phyloP scores from a whole-genome alignment of 1,284 basidiomycete species.

The Pisolithus thermaeus region DNA sequence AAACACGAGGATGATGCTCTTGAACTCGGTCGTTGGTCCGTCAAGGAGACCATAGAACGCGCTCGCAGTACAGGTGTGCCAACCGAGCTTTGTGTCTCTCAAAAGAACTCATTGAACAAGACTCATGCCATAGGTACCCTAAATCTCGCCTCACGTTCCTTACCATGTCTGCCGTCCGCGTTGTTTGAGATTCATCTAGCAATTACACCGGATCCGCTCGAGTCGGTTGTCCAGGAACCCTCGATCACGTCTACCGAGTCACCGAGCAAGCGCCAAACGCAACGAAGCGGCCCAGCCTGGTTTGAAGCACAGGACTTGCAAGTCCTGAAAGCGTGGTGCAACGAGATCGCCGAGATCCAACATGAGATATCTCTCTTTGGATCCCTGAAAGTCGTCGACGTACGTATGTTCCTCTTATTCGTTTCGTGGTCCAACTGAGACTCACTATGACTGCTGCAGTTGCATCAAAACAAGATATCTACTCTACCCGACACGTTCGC shows the following conservation, averaged over 20 bases:
- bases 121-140: conserved; percentile 48
- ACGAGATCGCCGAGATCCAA: conserved; percentile 71
- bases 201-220: conserved; percentile 58
- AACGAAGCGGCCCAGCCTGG: conserved; percentile 53
- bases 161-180: conserved; percentile 66
- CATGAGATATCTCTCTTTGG: conserved; percentile 78
- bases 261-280: conserved; percentile 29
- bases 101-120: conserved; percentile 41
- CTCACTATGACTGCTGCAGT: conserved; percentile 32
- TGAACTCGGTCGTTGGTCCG: conserved; percentile 60
- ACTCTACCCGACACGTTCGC: conserved; percentile 57
- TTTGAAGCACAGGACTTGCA: conserved; percentile 74
- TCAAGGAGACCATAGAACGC: conserved; percentile 70
- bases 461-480: conserved; percentile 66
- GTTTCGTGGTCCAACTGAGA: conserved; percentile 3
- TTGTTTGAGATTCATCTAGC: conserved; percentile 77
- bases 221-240: conserved; percentile 58
- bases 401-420: conserved; percentile 30
- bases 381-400: conserved; percentile 70
- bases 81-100: conserved; percentile 24
- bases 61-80: conserved; percentile 66
- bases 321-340: conserved; percentile 69
- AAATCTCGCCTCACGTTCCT: conserved; percentile 63
- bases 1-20: conserved; percentile 42
- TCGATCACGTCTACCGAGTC: conserved; percentile 40